Conservation (phyloP, 2,329 filamentous ascomycete genomes). For the Dichotomopilus funicola region DNA sequence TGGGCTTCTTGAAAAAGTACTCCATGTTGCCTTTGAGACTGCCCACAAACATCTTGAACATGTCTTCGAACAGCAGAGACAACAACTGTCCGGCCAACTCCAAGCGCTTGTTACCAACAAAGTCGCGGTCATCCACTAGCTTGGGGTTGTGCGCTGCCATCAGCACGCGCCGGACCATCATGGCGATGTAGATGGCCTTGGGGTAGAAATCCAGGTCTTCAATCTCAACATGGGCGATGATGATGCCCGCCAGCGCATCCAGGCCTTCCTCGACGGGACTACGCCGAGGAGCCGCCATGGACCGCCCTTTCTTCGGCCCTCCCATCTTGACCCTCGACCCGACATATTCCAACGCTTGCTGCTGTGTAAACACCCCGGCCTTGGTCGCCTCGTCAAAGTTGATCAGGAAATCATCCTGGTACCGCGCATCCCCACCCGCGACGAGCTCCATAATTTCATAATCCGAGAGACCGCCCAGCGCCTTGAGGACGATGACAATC, state of each 20-base stretch:
- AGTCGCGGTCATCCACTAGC: constrained; percentile 92
- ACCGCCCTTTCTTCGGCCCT: constrained; percentile 44
- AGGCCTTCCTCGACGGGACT: constrained; percentile 88
- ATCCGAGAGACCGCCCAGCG: constrained; percentile 87
- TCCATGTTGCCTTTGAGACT: constrained; percentile 91
- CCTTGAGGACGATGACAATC: constrained; percentile 87
- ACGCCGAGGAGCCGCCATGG: constrained; percentile 44
- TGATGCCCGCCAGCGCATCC: constrained; percentile 84
- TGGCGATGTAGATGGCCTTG: constrained; percentile 93
- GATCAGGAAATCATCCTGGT: constrained; percentile 90
- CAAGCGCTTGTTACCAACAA: constrained; percentile 93
- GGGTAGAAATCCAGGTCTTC: constrained; percentile 88
- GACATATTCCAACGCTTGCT: constrained; percentile 91
- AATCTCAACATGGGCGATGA: constrained; percentile 92
- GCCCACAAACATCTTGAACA: constrained; percentile 91
- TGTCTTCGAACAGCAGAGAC: constrained; percentile 89
- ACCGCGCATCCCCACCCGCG: constrained; percentile 76
- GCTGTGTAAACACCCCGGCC: constrained; percentile 80
- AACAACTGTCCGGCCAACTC: constrained; percentile 92
- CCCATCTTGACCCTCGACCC: constrained; percentile 84
- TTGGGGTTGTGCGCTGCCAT: constrained; percentile 89
- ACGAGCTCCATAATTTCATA: constrained; percentile 91
- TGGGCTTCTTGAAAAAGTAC: constrained; percentile 90
- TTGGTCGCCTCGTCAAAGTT: constrained; percentile 92
- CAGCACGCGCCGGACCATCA: constrained; percentile 93